These are phyloP conservation scores for Apiotrichum brassicae DNA, from an alignment of 1,284 basidiomycete genomes.

Conservation along the genomic window DNA sequence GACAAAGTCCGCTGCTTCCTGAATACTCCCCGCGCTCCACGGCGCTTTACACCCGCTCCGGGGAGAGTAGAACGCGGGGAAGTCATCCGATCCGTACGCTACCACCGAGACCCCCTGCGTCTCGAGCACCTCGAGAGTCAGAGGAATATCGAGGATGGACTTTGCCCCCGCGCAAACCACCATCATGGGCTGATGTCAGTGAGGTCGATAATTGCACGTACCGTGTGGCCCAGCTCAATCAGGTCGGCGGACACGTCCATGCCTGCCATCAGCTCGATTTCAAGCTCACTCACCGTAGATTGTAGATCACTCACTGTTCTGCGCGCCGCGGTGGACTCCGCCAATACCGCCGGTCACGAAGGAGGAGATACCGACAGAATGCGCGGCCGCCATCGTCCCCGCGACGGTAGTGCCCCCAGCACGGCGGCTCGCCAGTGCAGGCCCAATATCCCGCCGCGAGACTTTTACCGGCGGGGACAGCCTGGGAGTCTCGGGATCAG, in stretches of 20 bases:
- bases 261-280: slow-evolving; percentile 50
- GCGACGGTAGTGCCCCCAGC: slow-evolving; percentile 90
- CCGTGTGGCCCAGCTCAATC: slow-evolving; percentile 67
- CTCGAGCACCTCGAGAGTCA: slow-evolving; percentile 93
- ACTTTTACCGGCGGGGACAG: slow-evolving; percentile 58
- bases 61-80: slow-evolving; percentile 86
- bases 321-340: slow-evolving; percentile 86
- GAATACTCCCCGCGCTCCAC: slow-evolving; percentile 9
- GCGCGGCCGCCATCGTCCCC: slow-evolving; percentile 75
- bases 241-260: slow-evolving; percentile 95
- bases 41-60: slow-evolving; percentile 59
- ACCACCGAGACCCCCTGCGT: slow-evolving; percentile 91
- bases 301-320: no score
- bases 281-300: no score
- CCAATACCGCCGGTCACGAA: slow-evolving; percentile 50
- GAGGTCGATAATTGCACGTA: slow-evolving; percentile 6
- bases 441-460: slow-evolving; percentile 78
- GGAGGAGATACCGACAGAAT: slow-evolving; percentile 73
- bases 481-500: slow-evolving; percentile 40
- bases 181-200: slow-evolving; percentile 53
- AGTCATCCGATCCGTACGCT: slow-evolving; percentile 73
- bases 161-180: slow-evolving; percentile 93
- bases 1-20: slow-evolving; percentile 21
- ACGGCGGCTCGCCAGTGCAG: slow-evolving; percentile 60
- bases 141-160: slow-evolving; percentile 87